Evolutionary conservation across 495 filamentous ascomycete genomes (phyloP), one percentile per base, ranked within the genome.

Genomic region (Talaromyces ruber): DNA sequence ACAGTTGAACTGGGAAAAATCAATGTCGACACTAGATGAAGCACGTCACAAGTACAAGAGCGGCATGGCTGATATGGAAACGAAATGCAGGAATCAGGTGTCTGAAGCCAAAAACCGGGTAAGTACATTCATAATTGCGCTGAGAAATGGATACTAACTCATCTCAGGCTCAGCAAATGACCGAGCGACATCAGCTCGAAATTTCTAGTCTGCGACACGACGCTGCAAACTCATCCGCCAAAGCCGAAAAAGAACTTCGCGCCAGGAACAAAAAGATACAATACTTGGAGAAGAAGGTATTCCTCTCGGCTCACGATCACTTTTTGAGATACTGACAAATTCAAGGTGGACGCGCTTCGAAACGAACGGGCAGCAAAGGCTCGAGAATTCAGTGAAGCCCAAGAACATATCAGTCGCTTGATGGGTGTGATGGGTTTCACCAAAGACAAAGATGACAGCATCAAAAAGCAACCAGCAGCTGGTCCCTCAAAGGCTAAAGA

Each of bases 401-500:
- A 81, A 61, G 74, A 81, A 50, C 77, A 81, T 22, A 79, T 79
- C 34, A 65, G 76, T 22, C 73, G 75, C 7, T 65, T 81, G 7
- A 80, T 81, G 74, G 68, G 64, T 18, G 73, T 82, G 2, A 81
- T 80, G 77, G 76, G 74, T 1, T 78, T 75, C 61, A 72, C 66
- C 12, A 65, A 63, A 43, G 30, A 62, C 25, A 58, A 65, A 60
- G 43, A 47, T 2, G 28, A 22, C 45, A 34, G 52, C 21, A 51
- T 11, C 29, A 47, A 52, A 11, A 59, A 59, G 11, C 21, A 14
- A 11, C 22, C 26, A 34, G 59, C 24, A 25, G 25, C 39, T 7
- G 28, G 43, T 21, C 22, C 37, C 22, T 22, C 37, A 29, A 30
- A 34, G 50, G 16, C 43, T 21, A 66, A 51, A 59, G 71, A 69